These are phyloP conservation scores for Cardamine occulta DNA, from an alignment of 345 rosid genomes.

Conservation along the genomic window DNA sequence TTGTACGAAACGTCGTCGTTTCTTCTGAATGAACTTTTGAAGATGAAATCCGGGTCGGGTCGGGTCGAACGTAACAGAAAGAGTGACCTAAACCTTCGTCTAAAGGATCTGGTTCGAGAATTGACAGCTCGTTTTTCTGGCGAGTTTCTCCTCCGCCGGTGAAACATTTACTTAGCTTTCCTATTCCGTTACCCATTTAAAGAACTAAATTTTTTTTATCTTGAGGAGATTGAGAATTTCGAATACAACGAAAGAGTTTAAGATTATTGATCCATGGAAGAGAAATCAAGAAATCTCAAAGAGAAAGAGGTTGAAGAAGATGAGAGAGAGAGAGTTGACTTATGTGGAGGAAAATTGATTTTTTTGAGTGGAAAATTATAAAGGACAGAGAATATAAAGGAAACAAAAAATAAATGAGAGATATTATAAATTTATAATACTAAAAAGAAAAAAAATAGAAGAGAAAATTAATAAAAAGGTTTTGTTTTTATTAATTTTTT, in stretches of 20 bases:
- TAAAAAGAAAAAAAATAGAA: constrained; percentile 14
- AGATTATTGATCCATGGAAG: constrained; percentile 45
- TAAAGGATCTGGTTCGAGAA: constrained; percentile 57
- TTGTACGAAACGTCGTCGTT: constrained; percentile 76
- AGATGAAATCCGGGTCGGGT: constrained; percentile 60
- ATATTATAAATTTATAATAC: constrained; percentile 28
- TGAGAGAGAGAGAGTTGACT: constrained; percentile 70
- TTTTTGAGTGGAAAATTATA: constrained; percentile 42
- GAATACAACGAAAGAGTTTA: neutral
- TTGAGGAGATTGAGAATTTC: neutral
- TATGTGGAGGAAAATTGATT: constrained; percentile 34
- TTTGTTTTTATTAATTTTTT: neutral
- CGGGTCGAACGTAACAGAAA: constrained; percentile 89
- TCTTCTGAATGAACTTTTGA: constrained; percentile 89
- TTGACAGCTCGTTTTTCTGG: constrained; percentile 50
- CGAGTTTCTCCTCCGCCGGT: constrained; percentile 56
- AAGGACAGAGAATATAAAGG: constrained; percentile 32
- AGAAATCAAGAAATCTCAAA: constrained; percentile 5
- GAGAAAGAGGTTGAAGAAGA: constrained; percentile 38
- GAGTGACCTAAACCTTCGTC: constrained; percentile 95
- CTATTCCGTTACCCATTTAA: constrained; percentile 83
- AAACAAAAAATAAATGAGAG: neutral
- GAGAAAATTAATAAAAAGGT: neutral
- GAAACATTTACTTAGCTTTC: constrained; percentile 75
- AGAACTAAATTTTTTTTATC: neutral